Base-by-base conservation (phyloP, 176 grass and related monocot genomes). In the Oropetium thomaeum region DNA sequence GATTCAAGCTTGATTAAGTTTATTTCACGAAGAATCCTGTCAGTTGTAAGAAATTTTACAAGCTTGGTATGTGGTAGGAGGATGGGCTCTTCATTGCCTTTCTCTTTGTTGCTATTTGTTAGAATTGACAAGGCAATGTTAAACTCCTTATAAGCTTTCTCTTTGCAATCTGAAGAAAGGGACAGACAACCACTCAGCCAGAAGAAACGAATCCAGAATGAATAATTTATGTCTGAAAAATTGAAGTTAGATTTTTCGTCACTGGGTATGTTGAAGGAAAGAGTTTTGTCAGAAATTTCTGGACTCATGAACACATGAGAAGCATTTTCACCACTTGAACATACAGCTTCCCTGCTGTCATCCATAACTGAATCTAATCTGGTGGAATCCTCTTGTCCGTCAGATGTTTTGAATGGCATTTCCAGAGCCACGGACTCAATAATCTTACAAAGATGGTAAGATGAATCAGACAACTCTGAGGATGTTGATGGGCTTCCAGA, bases 1-100 rank as follows among this genome's bases (percentile, higher is more conserved):
- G 78, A 89, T 74, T 97, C 86, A 57, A 97, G 86, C 77, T 87
- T 97, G 74, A 97, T 84, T 65, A 93, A 91, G 66, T 97, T 97
- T 70, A 97, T 90, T 89, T 97, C 81, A 83, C 89, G 88, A 59
- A 84, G 79, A 82, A 97, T 83, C 80, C 90, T 97, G 82, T 93
- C 90, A 74, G 83, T 65, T 71, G 90, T 93, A 60, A 97, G 78
- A 17, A 87, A 82, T 77, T 73, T 97, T 70, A 87, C 78, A 58
- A 87, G 68, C 67, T 90, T 91, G 35, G 81, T 89, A 73, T 97
- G 88, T 76, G 88, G 88, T 82, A 97, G 83, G 85, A 83, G 87
- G 45, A 97, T 78, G 70, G 78, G 80, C 52, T 89, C 73, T 60
- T 40, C 67, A 79, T 54, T 61, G 58, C 75, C 61, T 81, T 86